A percentile compares a stretch with the other conserved stretches of the same genome.
Conservation (phyloP, 805 yeast genomes). For the Candida oleophila region DNA sequence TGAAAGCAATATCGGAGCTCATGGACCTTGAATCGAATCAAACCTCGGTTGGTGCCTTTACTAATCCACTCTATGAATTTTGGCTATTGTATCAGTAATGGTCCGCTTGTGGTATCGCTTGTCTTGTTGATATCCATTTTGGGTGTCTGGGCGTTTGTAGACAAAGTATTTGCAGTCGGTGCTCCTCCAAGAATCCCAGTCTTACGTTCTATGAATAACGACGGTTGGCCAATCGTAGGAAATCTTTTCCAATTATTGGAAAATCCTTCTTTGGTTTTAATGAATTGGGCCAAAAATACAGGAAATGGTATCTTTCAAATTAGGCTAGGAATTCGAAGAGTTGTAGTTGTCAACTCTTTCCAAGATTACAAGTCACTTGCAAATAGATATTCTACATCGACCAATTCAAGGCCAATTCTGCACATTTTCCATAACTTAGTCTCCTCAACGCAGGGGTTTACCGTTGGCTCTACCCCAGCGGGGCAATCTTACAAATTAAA, state of each 20-base stretch:
- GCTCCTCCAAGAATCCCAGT: slow-evolving; percentile 32
- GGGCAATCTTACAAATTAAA: slow-evolving; percentile 46
- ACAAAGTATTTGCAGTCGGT: slow-evolving; percentile 8
- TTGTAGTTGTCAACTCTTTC: slow-evolving; percentile 67
- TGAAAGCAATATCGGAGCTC: too few species aligned
- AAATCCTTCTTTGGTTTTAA: slow-evolving; percentile 52
- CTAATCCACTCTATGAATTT: not conserved
- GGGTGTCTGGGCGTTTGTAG: slow-evolving; percentile 9
- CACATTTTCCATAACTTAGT: slow-evolving; percentile 68
- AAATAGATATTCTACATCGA: slow-evolving; percentile 46
- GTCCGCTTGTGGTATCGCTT: not conserved
- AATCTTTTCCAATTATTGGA: slow-evolving; percentile 41
- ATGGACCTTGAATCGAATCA: too few species aligned
- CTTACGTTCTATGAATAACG: slow-evolving; percentile 37
- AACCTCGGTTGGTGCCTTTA: too few species aligned
- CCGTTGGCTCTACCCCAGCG: slow-evolving; percentile 66
- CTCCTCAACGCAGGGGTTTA: slow-evolving; percentile 53
- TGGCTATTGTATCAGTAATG: not conserved
- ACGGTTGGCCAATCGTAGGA: slow-evolving; percentile 51
- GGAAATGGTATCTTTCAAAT: slow-evolving; percentile 56
- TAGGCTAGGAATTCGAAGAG: slow-evolving; percentile 53
- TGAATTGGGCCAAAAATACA: slow-evolving; percentile 42
- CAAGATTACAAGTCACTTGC: slow-evolving; percentile 54
- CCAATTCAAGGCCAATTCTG: slow-evolving; percentile 64
- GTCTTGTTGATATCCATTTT: not conserved